Percentiles rank a stretch among this genome's conserved stretches.
Evolutionary conservation across 2,329 filamentous ascomycete species (phyloP).

Genomic region (Paraphaeosphaeria sporulosa): DNA sequence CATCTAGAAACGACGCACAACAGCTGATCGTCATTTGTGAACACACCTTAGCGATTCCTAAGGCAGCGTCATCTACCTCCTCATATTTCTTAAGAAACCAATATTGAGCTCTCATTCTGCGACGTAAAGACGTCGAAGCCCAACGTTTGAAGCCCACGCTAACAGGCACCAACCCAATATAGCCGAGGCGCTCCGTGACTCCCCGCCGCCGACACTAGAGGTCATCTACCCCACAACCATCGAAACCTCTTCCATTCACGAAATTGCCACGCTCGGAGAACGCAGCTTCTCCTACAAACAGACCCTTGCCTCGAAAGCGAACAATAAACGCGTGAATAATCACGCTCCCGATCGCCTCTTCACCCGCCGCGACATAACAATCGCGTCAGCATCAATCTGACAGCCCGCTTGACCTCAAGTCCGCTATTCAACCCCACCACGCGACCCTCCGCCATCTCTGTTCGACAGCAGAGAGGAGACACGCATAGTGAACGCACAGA

Average conservation of each 20-base stretch:
- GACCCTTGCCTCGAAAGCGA: background rate
- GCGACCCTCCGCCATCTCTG: constrained; percentile 1
- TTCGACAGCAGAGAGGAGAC: background rate
- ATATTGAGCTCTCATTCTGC: background rate
- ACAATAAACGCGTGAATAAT: background rate
- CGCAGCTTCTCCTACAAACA: background rate
- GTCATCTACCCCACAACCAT: background rate
- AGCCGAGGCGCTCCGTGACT: constrained; percentile 11
- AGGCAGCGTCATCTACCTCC: background rate
- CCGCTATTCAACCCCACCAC: constrained; percentile 4
- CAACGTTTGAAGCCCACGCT: background rate
- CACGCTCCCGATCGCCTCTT: background rate
- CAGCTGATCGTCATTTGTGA: background rate
- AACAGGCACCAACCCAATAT: background rate
- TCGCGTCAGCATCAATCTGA: constrained; percentile 1
- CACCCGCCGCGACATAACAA: constrained; percentile 1
- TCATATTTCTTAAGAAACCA: background rate
- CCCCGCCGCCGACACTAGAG: background rate
- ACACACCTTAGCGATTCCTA: background rate
- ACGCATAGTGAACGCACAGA: constrained; percentile 1
- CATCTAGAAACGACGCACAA: background rate
- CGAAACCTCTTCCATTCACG: background rate
- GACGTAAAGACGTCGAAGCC: background rate
- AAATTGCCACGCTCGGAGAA: background rate
- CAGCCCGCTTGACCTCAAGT: constrained; percentile 1